Evolutionary conservation across 192 early-diverging fungal genomes (phyloP).

Genomic region (Allomyces macrogynus): DNA sequence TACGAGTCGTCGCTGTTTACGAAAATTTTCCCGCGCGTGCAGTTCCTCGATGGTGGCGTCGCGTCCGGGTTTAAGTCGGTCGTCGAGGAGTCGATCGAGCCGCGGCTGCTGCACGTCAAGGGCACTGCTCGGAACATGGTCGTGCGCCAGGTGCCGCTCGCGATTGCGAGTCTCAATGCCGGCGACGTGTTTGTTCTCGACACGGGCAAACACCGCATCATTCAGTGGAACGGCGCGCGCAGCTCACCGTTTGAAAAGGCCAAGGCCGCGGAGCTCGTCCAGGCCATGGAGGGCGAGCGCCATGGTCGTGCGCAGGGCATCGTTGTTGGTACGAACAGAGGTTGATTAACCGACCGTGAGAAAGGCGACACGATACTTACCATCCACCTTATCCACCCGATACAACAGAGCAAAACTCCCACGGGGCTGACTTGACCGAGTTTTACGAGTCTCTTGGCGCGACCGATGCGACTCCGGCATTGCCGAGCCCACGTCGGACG

Average conservation of each 20-base stretch:
- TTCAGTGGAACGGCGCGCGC: conserved; percentile 46
- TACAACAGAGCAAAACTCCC: conserved; percentile 23
- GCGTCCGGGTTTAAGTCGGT: conserved; percentile 51
- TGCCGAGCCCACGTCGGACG: conserved; percentile 4
- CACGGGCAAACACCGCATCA: conserved; percentile 30
- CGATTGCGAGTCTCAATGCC: conserved; percentile 30
- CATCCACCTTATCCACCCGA: conserved; percentile 6
- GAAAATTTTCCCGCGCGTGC: conserved; percentile 39
- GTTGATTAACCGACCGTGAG: background rate
- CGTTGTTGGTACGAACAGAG: conserved; percentile 34
- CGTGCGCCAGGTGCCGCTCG: conserved; percentile 35
- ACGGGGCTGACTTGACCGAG: background rate
- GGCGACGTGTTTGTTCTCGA: conserved; percentile 62
- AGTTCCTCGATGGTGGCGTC: conserved; percentile 43
- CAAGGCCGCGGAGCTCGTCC: conserved; percentile 44
- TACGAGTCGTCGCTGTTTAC: conserved; percentile 42
- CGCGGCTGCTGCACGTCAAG: conserved; percentile 32
- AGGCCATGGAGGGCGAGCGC: conserved; percentile 37
- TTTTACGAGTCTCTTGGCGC: background rate
- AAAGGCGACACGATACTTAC: background rate
- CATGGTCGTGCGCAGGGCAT: conserved; percentile 29
- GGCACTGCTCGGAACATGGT: conserved; percentile 22
- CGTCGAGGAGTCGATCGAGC: conserved; percentile 15
- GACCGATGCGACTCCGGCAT: conserved; percentile 10
- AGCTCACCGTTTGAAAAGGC: conserved; percentile 41